Conservation (phyloP, 768 basidiomycete species). For the Trametopsis cervina region DNA sequence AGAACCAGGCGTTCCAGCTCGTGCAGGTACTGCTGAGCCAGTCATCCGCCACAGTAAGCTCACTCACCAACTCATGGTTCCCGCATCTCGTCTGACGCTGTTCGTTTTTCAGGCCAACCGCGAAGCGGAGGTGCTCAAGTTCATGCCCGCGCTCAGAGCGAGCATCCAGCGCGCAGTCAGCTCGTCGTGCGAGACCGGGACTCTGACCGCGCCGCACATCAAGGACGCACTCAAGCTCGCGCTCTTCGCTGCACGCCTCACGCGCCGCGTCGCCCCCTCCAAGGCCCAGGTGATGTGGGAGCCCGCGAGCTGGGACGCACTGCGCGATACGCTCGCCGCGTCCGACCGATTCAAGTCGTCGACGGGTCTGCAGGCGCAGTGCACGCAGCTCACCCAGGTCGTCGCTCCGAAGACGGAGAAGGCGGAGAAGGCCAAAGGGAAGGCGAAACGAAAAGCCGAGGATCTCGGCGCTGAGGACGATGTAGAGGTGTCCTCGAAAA, state of each 20-base stretch:
- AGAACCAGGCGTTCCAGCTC: conserved; percentile 67
- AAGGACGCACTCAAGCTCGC: conserved; percentile 78
- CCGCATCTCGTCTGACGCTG: background rate
- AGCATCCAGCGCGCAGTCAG: conserved; percentile 42
- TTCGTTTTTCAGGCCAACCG: conserved; percentile 28
- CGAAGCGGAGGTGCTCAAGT: conserved; percentile 36
- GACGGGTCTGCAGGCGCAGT: conserved; percentile 51
- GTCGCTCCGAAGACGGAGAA: conserved; percentile 15
- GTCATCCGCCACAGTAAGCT: conserved; percentile 41
- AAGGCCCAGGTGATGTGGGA: conserved; percentile 48
- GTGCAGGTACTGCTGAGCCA: conserved; percentile 57
- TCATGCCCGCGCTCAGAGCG: conserved; percentile 44
- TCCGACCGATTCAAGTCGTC: conserved; percentile 61
- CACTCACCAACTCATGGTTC: background rate
- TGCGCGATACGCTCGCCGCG: conserved; percentile 39
- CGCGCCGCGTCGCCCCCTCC: conserved; percentile 37
- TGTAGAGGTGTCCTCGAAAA: conserved; percentile 16
- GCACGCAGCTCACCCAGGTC: conserved; percentile 49
- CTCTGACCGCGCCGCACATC: conserved; percentile 54
- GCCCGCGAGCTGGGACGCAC: conserved; percentile 43
- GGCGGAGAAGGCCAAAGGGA: conserved; percentile 17
- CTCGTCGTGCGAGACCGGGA: conserved; percentile 39
- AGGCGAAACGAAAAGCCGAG: conserved; percentile 23
- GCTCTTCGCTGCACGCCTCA: conserved; percentile 57
- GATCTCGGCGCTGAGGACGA: conserved; percentile 12